Evolutionary conservation across 176 grass and related monocot genomes (phyloP), one percentile per base, ranked within the genome.

Genomic region (Puccinellia tenuiflora): DNA sequence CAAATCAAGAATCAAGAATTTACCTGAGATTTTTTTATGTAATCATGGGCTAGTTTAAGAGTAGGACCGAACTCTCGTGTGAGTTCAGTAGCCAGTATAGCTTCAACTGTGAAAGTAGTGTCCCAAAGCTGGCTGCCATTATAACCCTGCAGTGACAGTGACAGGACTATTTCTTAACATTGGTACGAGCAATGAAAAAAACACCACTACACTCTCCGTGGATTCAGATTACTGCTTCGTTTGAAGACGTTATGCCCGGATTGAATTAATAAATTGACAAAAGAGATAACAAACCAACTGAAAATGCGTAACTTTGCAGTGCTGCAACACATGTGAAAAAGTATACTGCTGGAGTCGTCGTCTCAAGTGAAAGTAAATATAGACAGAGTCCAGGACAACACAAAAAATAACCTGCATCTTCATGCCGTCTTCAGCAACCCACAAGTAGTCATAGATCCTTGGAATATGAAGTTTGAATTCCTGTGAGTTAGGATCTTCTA

Each of bases 381-480:
- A 48, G 9, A 37, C n/a, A 9, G 64, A 60, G 4, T n/a, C 26
- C 3, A 51, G 21, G 57, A 26, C 54, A 83, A 79, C 14, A 28
- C 21, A 65, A 68, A 68, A 35, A n/a, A 68, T 38, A 24, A 96
- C 93, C 90, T 94, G 83, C 94, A 97, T 94, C 75, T 97, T 97
- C 94, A 97, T 92, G 76, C 94, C 94, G 89, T 97, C 94, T 94
- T 97, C 94, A 73, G 94, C 94, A 88, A 97, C 3, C 94, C 94
- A 97, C 33, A 97, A 71, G 68, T 87, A 97, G 48, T 97, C 94
- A 35, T 84, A 77, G 62, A 97, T 46, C 79, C 94, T 79, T 52
- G 92, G 94, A 67, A 97, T 82, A 37, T 97, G 94, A 18, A 92
- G 75, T 59, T 92, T 97, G 76, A 97, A 97, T 74, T 90, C 88